Evolutionary conservation across 1,284 basidiomycete genomes (phyloP), one percentile per base, ranked within the genome.

Genomic region (Cutaneotrichosporon cyanovorans): DNA sequence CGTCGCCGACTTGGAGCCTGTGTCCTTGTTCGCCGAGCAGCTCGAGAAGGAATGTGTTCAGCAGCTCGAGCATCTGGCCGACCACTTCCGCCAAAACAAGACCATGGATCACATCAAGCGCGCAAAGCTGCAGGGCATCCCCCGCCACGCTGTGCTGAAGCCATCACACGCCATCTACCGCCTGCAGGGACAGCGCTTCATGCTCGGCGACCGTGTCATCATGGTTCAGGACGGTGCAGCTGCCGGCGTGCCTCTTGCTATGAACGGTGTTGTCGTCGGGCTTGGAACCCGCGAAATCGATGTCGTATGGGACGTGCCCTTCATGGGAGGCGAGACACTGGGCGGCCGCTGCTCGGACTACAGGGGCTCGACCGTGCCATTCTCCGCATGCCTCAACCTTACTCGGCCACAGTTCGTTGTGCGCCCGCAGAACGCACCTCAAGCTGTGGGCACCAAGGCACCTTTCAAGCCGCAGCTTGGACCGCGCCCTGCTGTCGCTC

Each of bases 271-370:
- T 9, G 90, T 97, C 15, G 80, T 98, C 44, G 90, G 92, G 5
- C 74, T 98, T 60, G 85, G 82, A 59, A 75, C 82, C 11, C 86
- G 84, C 62, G 82, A 84, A 10, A 85, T 98, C 77, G 95, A 98
- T 66, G 84, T 98, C n/a, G 80, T 95, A 0, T 98, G 95, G 84
- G 95, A 98, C 68, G 82, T 85, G 18, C 79, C 90, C 1, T 98
- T 97, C 74, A 87, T 99, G 78, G 83, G 89, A 28, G 93, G 95
- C 10, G 79, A 80, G 2, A 95, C 86, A 0, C 75, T 98, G 5
- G 81, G 81, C n/a, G 87, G 87, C 57, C 87, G 87, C 53, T 93
- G 91, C 70, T 89, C 89, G 0, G 79, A 82, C 55, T 93, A 93
- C 68, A 82, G 89, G 12, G 91, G 91, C 30, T 85, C 84, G 31